Conservation (phyloP, 148 eudicot genomes). For the Cornus controversa region DNA sequence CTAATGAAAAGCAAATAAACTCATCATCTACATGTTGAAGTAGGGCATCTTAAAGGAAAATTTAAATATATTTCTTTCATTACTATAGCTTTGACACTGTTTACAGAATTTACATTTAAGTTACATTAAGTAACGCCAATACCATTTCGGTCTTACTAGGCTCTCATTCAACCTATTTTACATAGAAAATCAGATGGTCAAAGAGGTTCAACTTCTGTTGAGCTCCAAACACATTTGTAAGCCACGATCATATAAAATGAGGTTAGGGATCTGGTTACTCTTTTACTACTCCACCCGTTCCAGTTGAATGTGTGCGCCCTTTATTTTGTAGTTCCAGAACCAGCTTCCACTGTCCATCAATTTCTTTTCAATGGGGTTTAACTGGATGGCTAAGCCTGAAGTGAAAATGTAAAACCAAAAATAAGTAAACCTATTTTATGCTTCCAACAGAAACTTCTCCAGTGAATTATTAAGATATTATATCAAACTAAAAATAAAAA, state of each 20-base stretch:
- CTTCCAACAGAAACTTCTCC: conserved; percentile 8
- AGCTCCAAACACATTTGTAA: conserved; percentile 42
- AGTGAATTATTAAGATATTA: too few species aligned
- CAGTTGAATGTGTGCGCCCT: conserved; percentile 63
- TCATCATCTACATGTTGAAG: neutral
- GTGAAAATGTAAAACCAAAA: neutral
- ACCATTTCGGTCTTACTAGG: conserved; percentile 14
- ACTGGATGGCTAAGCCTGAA: conserved; percentile 65
- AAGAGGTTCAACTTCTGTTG: conserved; percentile 77
- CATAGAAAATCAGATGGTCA: conserved; percentile 17
- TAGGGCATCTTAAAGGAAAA: neutral
- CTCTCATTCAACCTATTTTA: conserved; percentile 16
- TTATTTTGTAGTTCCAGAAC: conserved; percentile 82
- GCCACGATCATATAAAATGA: conserved; percentile 56
- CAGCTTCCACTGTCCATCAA: conserved; percentile 81
- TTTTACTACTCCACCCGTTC: conserved; percentile 65
- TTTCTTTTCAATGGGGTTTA: conserved; percentile 56
- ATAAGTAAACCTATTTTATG: neutral
- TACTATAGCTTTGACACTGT: conserved; percentile 17
- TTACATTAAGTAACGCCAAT: conserved; percentile 16
- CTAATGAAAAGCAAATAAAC: neutral
- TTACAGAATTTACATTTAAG: conserved; percentile 28
- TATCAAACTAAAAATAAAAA: neutral
- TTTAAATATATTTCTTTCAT: conserved; percentile 5
- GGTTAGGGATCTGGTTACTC: conserved; percentile 24